A percentile compares a stretch with the other conserved stretches of the same genome.
Conservation (phyloP, 2,329 filamentous ascomycete species). For the Apiospora kogelbergensis region DNA sequence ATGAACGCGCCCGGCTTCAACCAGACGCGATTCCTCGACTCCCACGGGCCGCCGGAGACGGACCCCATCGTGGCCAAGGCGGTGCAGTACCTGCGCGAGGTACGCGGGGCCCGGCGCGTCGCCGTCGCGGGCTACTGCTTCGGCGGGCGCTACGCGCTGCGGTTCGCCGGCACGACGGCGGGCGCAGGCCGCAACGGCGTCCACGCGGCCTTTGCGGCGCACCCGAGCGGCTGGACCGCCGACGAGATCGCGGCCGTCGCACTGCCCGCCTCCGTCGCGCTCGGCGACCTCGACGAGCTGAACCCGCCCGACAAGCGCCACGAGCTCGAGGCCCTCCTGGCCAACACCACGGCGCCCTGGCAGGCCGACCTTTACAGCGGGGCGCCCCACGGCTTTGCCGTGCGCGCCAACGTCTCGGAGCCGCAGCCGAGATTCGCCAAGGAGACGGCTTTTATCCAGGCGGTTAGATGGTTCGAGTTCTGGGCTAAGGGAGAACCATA, state of each 20-base stretch:
- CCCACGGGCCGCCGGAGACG: conserved; percentile 39
- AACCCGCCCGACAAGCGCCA: conserved; percentile 57
- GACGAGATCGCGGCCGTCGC: conserved; percentile 58
- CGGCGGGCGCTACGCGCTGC: conserved; percentile 57
- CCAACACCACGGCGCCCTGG: conserved; percentile 54
- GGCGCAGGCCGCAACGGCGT: conserved; percentile 35
- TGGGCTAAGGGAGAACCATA: conserved; percentile 22
- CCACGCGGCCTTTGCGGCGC: conserved; percentile 62
- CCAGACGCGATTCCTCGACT: conserved; percentile 27
- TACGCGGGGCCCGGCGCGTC: conserved; percentile 52
- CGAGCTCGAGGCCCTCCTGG: conserved; percentile 59
- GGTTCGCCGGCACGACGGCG: conserved; percentile 49
- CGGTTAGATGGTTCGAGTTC: conserved; percentile 72
- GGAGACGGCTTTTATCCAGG: conserved; percentile 76
- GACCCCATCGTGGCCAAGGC: conserved; percentile 48
- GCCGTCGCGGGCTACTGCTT: conserved; percentile 64
- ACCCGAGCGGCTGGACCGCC: conserved; percentile 61
- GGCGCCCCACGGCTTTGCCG: conserved; percentile 72
- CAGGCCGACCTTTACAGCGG: conserved; percentile 70
- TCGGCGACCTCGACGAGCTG: conserved; percentile 61
- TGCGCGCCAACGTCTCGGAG: conserved; percentile 59
- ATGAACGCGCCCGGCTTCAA: conserved; percentile 28
- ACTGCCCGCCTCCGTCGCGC: conserved; percentile 60
- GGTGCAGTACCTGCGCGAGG: conserved; percentile 45
- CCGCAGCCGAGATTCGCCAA: conserved; percentile 65